Evolutionary conservation across 2,329 filamentous ascomycete species (phyloP).

Genomic region (Hymenotorrendiella dingleyae): DNA sequence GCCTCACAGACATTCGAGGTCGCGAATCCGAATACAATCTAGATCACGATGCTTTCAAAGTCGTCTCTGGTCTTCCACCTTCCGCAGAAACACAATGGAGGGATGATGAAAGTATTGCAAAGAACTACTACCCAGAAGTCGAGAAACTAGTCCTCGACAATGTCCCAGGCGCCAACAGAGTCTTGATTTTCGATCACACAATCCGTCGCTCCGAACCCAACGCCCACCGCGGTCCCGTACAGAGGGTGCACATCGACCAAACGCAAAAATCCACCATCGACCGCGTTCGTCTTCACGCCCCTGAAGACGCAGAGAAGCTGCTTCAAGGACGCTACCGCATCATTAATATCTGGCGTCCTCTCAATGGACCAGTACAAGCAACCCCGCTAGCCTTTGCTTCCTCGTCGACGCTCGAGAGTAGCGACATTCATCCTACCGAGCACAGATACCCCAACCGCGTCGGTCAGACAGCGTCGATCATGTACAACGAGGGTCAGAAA

Average conservation of each 20-base stretch:
- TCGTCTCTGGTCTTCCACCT: constrained; percentile 52
- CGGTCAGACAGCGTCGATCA: constrained; percentile 29
- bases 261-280: constrained; percentile 58
- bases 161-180: constrained; percentile 58
- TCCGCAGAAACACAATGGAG: constrained; percentile 55
- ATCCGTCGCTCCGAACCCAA: constrained; percentile 60
- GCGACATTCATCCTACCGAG: constrained; percentile 29
- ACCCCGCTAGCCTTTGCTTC: constrained; percentile 29
- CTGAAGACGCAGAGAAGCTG: constrained; percentile 58
- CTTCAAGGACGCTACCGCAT: constrained; percentile 69
- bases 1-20: constrained; percentile 68
- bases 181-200: constrained; percentile 84
- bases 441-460: constrained; percentile 29
- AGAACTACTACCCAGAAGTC: constrained; percentile 79
- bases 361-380: constrained; percentile 29
- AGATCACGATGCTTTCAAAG: constrained; percentile 69
- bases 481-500: constrained; percentile 27
- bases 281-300: constrained; percentile 63
- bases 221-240: constrained; percentile 63
- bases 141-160: constrained; percentile 62
- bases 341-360: constrained; percentile 70
- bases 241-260: constrained; percentile 76
- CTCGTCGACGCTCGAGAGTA: constrained; percentile 23
- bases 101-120: constrained; percentile 62
- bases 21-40: constrained; percentile 60